Percentiles rank a stretch among this genome's conserved stretches.
phyloP scores from a whole-genome alignment of 78 protist genomes.

The Dictyostelium capitatum region DNA sequence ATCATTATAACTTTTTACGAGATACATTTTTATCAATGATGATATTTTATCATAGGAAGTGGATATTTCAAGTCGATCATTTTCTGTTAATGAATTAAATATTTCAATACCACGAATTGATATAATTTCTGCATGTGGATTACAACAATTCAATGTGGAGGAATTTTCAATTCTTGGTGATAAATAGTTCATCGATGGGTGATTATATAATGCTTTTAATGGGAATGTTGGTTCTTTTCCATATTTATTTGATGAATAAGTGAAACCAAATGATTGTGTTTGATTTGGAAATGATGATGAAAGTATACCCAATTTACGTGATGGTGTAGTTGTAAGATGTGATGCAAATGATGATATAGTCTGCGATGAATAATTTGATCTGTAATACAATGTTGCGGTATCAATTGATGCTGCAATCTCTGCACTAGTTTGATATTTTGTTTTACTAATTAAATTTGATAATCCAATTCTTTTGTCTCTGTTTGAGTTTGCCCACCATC shows the following conservation, averaged over 20 bases:
- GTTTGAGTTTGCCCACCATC: not conserved
- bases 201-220: not conserved
- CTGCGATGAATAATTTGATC: slow-evolving; percentile 25
- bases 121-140: slow-evolving; percentile 28
- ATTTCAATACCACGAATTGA: slow-evolving; percentile 37
- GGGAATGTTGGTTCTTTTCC: not conserved
- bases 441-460: not conserved
- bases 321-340: not conserved
- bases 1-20: not conserved
- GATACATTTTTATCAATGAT: not conserved
- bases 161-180: not conserved
- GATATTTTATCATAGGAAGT: slow-evolving; percentile 16
- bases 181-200: slow-evolving; percentile 19
- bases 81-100: not conserved
- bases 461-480: not conserved
- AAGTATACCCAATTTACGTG: not conserved
- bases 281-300: slow-evolving; percentile 2
- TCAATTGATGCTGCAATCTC: slow-evolving; percentile 56
- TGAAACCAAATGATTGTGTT: not conserved
- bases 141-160: not conserved
- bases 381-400: slow-evolving; percentile 33
- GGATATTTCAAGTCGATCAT: not conserved
- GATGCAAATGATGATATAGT: not conserved
- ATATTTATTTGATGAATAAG: not conserved
- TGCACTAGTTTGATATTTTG: slow-evolving; percentile 37